Base-by-base conservation (phyloP, 176 grass and related monocot species). In the Lolium multiflorum region DNA sequence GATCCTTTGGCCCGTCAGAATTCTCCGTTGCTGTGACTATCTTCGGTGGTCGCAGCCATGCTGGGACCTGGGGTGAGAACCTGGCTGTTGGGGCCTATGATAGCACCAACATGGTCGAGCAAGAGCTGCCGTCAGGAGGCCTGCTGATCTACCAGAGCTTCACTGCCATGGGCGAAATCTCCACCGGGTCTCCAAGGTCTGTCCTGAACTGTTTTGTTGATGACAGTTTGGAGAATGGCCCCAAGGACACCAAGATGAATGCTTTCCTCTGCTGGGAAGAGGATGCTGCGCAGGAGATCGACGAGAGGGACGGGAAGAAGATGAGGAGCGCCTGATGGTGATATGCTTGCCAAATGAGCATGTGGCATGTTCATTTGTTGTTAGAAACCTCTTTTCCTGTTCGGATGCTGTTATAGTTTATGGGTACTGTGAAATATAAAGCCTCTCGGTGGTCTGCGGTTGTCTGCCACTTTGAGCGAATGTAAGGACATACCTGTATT, bases 21-120 rank as follows among this genome's bases (percentile, higher is more conserved):
- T 95, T 95, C 65, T 92, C 93, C 70, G 90, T 95, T 66, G 90
- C 93, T 7, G 88, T 95, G 10, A 95, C 93, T 1, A 91, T 95
- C 66, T 89, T 95, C 5, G 93, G 93, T 0, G 71, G 88, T 0
- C 65, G 14, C 14, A n/a, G 17, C 61, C 81, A 77, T 31, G 88
- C 85, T 6, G 77, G 55, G 4, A 78, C 91, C 3, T 93, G 91
- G 91, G 88, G 76, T 1, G 89, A 90, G 77, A 72, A 67, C 6
- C 84, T 93, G 46, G 31, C 69, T 78, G 81, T 67, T 37, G 88
- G 81, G 4, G 78, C 51, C 28, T 93, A 90, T 22, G 66, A 68
- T 51, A 74, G 81, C 64, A 90, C 62, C 84, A 89, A 88, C 77
- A 88, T 85, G 55, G 77, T 90, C 8, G 88, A 82, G 81, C 91